phyloP scores from a whole-genome alignment of 352 stramenopile genomes.

The Globisporangium okanoganense region DNA sequence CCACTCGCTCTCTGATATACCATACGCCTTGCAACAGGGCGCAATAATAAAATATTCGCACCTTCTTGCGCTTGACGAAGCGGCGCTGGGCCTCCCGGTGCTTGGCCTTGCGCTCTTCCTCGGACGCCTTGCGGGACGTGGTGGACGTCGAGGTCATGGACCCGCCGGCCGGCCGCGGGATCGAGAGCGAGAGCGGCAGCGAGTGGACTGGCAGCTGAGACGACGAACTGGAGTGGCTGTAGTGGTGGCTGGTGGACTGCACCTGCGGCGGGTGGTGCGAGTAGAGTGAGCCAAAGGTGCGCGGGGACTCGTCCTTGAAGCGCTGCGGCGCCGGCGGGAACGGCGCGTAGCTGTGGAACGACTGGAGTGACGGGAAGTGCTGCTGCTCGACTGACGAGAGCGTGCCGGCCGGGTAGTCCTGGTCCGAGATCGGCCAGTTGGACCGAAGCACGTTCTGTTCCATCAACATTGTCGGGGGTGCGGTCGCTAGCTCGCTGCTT shows the following conservation, averaged over 20 bases:
- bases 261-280: background rate
- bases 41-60: conserved; percentile 2
- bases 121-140: conserved; percentile 22
- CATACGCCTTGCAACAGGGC: background rate
- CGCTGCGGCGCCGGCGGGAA: conserved; percentile 11
- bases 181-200: conserved; percentile 15
- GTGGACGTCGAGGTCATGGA: background rate
- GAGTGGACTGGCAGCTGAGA: conserved; percentile 11
- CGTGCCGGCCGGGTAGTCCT: conserved; percentile 11
- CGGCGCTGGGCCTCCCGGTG: conserved; percentile 45
- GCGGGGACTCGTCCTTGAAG: conserved; percentile 17
- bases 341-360: conserved; percentile 15
- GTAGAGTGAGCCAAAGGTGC: conserved; percentile 19
- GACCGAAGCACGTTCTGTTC: conserved; percentile 19
- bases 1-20: background rate
- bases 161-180: conserved; percentile 3
- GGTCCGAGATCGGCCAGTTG: conserved; percentile 15
- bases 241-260: background rate
- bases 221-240: background rate
- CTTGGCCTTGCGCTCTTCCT: conserved; percentile 50
- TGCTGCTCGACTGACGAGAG: conserved; percentile 17
- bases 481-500: background rate
- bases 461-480: conserved; percentile 13
- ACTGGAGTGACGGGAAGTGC: conserved; percentile 16
- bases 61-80: conserved; percentile 55